Evolutionary conservation across 768 basidiomycete species (phyloP).

Genomic region (Imleria badia): DNA sequence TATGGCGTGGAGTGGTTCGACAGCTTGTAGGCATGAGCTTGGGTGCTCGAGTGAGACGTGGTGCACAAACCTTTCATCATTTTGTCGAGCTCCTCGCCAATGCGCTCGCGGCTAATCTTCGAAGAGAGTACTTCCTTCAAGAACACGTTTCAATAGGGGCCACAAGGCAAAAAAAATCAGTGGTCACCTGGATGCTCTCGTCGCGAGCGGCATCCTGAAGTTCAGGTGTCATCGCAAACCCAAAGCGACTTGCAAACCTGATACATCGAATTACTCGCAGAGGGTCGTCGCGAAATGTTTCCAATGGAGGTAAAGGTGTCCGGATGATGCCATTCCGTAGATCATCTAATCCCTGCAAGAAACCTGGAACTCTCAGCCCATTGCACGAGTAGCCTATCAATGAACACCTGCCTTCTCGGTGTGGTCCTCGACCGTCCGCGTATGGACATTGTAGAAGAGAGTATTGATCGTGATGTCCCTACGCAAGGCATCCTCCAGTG

Average conservation of each 20-base stretch:
- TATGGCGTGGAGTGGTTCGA: conserved; percentile 71
- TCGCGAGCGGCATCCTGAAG: conserved; percentile 63
- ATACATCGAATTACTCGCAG: conserved; percentile 88
- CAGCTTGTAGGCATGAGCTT: conserved; percentile 45
- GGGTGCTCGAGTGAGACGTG: neutral
- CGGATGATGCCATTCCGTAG: conserved; percentile 75
- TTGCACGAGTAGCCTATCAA: neutral
- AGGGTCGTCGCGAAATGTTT: conserved; percentile 95
- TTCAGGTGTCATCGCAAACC: conserved; percentile 72
- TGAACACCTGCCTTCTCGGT: conserved; percentile 63
- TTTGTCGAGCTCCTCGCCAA: conserved; percentile 90
- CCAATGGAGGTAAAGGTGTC: conserved; percentile 81
- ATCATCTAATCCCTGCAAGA: conserved; percentile 78
- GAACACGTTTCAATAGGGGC: neutral
- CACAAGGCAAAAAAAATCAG: neutral
- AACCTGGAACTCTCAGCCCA: conserved; percentile 9
- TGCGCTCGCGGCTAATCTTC: conserved; percentile 89
- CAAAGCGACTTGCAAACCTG: conserved; percentile 89
- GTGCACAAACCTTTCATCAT: conserved; percentile 77
- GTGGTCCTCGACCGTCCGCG: conserved; percentile 79
- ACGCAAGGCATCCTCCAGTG: conserved; percentile 84
- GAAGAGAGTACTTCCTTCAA: conserved; percentile 59
- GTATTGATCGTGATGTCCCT: conserved; percentile 96
- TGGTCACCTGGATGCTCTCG: conserved; percentile 57
- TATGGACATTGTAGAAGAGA: conserved; percentile 94